These are phyloP conservation scores for Trichosporon ovoides DNA, from an alignment of 1,284 basidiomycete genomes.

Conservation along the genomic window DNA sequence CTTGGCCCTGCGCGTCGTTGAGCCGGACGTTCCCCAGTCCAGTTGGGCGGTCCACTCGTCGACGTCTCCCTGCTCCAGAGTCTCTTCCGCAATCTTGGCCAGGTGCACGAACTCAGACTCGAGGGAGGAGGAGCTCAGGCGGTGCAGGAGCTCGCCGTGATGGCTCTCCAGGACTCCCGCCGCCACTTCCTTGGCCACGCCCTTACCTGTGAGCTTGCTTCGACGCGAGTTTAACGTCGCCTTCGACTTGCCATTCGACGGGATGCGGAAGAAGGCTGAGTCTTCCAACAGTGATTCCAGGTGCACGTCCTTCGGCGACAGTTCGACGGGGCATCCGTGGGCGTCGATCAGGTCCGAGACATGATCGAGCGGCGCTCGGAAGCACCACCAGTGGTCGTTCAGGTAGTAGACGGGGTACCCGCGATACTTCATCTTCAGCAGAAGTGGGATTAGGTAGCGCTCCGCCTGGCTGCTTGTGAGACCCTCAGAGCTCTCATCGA, in stretches of 20 bases:
- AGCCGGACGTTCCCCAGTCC: constrained; percentile 8
- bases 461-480: constrained; percentile 22
- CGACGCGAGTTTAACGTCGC: too few species aligned
- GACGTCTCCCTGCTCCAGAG: constrained; percentile 4
- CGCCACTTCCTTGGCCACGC: constrained; percentile 20
- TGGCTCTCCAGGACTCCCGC: constrained; percentile 27
- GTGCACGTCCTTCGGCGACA: constrained; percentile 16
- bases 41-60: constrained; percentile 15
- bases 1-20: background rate
- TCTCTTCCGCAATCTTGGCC: constrained; percentile 20
- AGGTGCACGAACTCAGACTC: constrained; percentile 15
- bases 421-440: constrained; percentile 43
- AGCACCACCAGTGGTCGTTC: constrained; percentile 46
- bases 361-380: constrained; percentile 34
- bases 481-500: constrained; percentile 13
- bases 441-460: constrained; percentile 38
- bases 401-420: constrained; percentile 44
- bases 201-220: constrained; percentile 13
- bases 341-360: constrained; percentile 24
- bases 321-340: constrained; percentile 34
- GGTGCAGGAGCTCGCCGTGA: constrained; percentile 22
- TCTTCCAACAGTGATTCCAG: constrained; percentile 21
- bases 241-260: background rate
- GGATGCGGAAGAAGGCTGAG: constrained; percentile 37
- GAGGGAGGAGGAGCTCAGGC: constrained; percentile 7